Conservation (phyloP, 768 basidiomycete genomes). For the Russula dissimulans region DNA sequence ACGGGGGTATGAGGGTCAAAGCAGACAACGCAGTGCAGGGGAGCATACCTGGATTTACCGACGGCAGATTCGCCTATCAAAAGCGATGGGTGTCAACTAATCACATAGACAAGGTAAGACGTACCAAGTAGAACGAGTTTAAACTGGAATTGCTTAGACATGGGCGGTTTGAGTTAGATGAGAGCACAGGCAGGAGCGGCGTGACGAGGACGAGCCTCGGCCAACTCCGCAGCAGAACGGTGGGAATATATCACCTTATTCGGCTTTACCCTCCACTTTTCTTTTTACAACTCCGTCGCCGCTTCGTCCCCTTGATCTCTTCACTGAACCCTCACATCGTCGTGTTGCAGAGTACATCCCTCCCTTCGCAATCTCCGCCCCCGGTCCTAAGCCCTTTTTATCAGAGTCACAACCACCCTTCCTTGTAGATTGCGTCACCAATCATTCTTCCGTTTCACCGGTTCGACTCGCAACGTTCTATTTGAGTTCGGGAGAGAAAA, state of each 20-base stretch:
- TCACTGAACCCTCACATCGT: constrained; percentile 14
- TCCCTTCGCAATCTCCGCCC: neutral
- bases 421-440: constrained; percentile 5
- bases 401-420: constrained; percentile 9
- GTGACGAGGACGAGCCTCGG: neutral
- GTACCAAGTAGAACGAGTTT: constrained; percentile 92
- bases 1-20: constrained; percentile 24
- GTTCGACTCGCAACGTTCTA: constrained; percentile 13
- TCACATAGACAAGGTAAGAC: constrained; percentile 19
- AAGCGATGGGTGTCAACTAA: neutral
- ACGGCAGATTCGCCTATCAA: constrained; percentile 88
- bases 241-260: neutral
- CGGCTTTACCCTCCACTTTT: neutral
- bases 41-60: constrained; percentile 82
- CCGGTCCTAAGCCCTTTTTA: neutral
- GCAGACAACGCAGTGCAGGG: constrained; percentile 14
- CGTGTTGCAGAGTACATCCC: constrained; percentile 16
- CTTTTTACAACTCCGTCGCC: neutral
- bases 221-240: neutral
- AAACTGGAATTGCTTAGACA: constrained; percentile 92
- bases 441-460: constrained; percentile 9
- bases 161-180: constrained; percentile 31
- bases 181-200: neutral
- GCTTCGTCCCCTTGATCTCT: neutral
- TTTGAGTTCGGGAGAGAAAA: constrained; percentile 23